These are phyloP conservation scores for Fraxinus platypoda DNA, from an alignment of 305 asterid genomes.

Conservation along the genomic window DNA sequence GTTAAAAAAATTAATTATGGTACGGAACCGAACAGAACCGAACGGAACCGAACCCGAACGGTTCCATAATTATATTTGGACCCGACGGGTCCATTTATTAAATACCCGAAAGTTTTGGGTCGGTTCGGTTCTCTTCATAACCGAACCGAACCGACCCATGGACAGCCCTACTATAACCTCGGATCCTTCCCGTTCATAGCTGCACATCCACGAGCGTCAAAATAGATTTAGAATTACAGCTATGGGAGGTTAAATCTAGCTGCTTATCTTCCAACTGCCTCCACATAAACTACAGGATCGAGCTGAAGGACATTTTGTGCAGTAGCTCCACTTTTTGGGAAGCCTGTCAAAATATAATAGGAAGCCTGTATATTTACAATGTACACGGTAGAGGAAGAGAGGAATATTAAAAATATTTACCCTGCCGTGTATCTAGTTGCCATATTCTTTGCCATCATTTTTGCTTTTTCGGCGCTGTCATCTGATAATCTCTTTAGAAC, in stretches of 20 bases:
- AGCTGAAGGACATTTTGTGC: constrained; percentile 79
- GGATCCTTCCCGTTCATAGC: not conserved
- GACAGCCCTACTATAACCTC: not conserved
- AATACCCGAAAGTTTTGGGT: too few species aligned
- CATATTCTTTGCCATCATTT: constrained; percentile 53
- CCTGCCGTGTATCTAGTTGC: constrained; percentile 91
- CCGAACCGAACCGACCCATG: too few species aligned
- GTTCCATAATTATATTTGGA: too few species aligned
- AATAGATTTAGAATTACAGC: not conserved
- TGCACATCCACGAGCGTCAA: not conserved
- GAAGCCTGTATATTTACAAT: constrained; percentile 35
- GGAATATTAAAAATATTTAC: constrained; percentile 35
- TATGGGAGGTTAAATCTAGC: constrained; percentile 10
- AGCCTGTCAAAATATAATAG: constrained; percentile 34
- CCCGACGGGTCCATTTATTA: too few species aligned
- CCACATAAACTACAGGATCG: constrained; percentile 71
- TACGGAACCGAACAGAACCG: too few species aligned
- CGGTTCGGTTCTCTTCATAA: too few species aligned
- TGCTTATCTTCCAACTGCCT: constrained; percentile 68
- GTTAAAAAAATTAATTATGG: too few species aligned
- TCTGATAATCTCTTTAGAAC: constrained; percentile 63
- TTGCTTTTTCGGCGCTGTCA: constrained; percentile 60
- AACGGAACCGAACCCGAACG: too few species aligned
- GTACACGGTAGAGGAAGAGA: not conserved
- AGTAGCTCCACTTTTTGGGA: constrained; percentile 95